Evolutionary conservation across 805 yeast genomes (phyloP), one percentile per base, ranked within the genome.

Genomic region (Candida mattraensis): DNA sequence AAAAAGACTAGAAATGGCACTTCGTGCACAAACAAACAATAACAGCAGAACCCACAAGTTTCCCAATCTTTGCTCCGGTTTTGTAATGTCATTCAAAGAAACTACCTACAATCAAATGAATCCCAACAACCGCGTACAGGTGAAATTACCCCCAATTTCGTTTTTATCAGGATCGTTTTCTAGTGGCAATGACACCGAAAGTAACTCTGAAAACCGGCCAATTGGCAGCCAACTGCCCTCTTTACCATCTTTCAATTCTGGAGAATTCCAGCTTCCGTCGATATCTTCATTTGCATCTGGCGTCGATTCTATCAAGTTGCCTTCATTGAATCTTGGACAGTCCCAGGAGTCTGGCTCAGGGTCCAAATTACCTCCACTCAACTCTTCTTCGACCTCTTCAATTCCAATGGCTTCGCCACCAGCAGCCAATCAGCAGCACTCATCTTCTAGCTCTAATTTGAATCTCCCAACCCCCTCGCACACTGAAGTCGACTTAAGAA

Each of bases 141-240:
- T 51, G 16, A 50, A 47, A 28, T 38, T 53, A 18, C 59, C 57
- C 12, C 58, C 60, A 7, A 47, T 55, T 23, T 54, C 58, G 10
- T 50, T 52, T 25, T 35, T 53, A 15, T 39, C 56, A 9, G 30
- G 33, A 29, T 34, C 42, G 19, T 36, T 41, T 21, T 6, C 33
- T 28, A 30, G 28, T 18, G 27, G 24, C 30, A 33, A 37, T 25
- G 42, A 29, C 34, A 35, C 35, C 30, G 31, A 16, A 10, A 24
- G 21, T 18, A 33, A 17, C 7, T 10, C 18, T 2, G 25, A 28
- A 8, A 28, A 30, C 23, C 30, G 31, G 5, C 20, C 24, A 10
- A 11, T 15, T 9, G 25, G 13, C 22, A 17, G 23, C 23, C 40
- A 40, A 29, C 30, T 40, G 30, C 45, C 45, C 20, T 40, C 45